These are phyloP conservation scores for Fusarium concolor DNA, from an alignment of 2,329 filamentous ascomycete genomes.

Conservation along the genomic window DNA sequence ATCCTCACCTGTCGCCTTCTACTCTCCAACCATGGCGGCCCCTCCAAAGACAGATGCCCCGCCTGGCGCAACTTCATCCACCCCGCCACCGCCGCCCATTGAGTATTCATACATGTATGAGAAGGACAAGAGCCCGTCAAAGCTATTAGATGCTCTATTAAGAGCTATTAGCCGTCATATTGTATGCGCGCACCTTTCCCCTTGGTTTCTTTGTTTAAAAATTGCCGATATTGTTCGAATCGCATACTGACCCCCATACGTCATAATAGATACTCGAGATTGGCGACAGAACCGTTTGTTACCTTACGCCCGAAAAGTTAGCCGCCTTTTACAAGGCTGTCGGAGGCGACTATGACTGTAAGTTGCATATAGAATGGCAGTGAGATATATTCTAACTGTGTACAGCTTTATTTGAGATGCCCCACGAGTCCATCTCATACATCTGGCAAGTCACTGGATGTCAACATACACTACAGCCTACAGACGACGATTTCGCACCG, in stretches of 20 bases:
- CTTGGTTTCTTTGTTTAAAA: neutral
- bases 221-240: neutral
- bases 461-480: slow-evolving; percentile 85
- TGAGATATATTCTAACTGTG: slow-evolving; percentile 10
- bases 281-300: slow-evolving; percentile 65
- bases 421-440: slow-evolving; percentile 81
- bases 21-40: slow-evolving; percentile 41
- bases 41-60: slow-evolving; percentile 42
- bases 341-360: slow-evolving; percentile 79
- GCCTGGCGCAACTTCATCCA: slow-evolving; percentile 37
- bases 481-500: slow-evolving; percentile 75
- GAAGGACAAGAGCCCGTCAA: slow-evolving; percentile 74
- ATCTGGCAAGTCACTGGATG: slow-evolving; percentile 94
- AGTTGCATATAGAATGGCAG: slow-evolving; percentile 31
- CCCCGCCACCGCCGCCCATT: slow-evolving; percentile 46
- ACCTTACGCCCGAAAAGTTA: slow-evolving; percentile 74
- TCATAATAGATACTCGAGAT: slow-evolving; percentile 64
- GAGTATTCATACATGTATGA: slow-evolving; percentile 77
- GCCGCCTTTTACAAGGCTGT: slow-evolving; percentile 81
- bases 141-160: slow-evolving; percentile 74
- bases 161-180: slow-evolving; percentile 76
- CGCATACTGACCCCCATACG: slow-evolving; percentile 31
- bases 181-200: slow-evolving; percentile 61
- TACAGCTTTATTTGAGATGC: slow-evolving; percentile 79
- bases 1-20: neutral